Evolutionary conservation across 768 basidiomycete species (phyloP).

Genomic region (Suillus bovinus): DNA sequence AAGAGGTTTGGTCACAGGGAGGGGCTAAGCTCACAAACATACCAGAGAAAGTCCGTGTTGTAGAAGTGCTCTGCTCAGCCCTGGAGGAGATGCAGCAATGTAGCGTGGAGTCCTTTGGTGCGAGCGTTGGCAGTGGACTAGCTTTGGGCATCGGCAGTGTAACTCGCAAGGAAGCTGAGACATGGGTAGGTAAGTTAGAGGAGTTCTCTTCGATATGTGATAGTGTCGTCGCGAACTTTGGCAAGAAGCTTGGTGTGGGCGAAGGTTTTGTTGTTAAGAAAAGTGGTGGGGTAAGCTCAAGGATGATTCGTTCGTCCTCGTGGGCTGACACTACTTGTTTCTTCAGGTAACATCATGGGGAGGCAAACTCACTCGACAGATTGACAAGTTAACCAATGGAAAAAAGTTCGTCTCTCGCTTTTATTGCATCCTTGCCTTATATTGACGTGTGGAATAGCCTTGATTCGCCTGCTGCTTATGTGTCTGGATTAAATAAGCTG

Average conservation of each 20-base stretch:
- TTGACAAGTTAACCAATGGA: slow-evolving; percentile 85
- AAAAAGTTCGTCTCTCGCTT: slow-evolving; percentile 65
- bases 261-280: slow-evolving; percentile 87
- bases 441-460: slow-evolving; percentile 48
- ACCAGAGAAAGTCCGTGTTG: slow-evolving; percentile 83
- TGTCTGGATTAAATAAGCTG: slow-evolving; percentile 70
- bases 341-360: slow-evolving; percentile 63
- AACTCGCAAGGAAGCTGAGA: slow-evolving; percentile 75
- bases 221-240: slow-evolving; percentile 76
- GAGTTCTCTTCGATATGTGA: slow-evolving; percentile 81
- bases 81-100: slow-evolving; percentile 75
- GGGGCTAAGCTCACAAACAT: slow-evolving; percentile 83
- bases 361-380: slow-evolving; percentile 68
- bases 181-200: slow-evolving; percentile 76
- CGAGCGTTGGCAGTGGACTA: slow-evolving; percentile 73
- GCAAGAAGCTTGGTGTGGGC: slow-evolving; percentile 86
- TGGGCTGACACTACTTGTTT: slow-evolving; percentile 13
- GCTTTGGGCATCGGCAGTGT: slow-evolving; percentile 76
- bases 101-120: slow-evolving; percentile 75
- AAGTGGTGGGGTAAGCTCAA: slow-evolving; percentile 51
- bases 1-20: slow-evolving; percentile 89
- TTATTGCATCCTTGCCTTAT: slow-evolving; percentile 15
- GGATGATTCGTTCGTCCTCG: background rate
- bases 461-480: slow-evolving; percentile 86
- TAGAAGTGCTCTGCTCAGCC: slow-evolving; percentile 75